phyloP scores from a whole-genome alignment of 257 asterid species.

The Solanum neorickii region DNA sequence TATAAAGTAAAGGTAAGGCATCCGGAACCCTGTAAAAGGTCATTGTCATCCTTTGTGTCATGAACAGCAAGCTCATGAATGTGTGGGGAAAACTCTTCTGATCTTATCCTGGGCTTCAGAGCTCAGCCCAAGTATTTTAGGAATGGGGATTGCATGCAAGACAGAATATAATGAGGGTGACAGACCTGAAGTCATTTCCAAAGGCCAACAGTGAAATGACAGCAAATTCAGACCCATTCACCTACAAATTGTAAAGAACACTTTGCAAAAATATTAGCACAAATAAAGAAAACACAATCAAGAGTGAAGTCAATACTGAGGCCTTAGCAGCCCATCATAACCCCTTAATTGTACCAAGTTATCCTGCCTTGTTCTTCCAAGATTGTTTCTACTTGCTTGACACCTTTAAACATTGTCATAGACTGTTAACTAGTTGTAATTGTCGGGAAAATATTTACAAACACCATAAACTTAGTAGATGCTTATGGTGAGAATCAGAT shows the following conservation, averaged over 20 bases:
- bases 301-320: neutral
- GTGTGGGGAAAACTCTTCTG: neutral
- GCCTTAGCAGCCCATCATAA: neutral
- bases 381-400: neutral
- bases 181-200: constrained; percentile 71
- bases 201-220: constrained; percentile 60
- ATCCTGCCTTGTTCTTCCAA: neutral
- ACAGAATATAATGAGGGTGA: constrained; percentile 6
- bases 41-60: constrained; percentile 7
- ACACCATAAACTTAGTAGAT: neutral
- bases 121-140: neutral
- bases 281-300: neutral
- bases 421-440: neutral
- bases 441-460: neutral
- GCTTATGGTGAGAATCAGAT: neutral
- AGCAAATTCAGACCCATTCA: constrained; percentile 71
- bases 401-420: neutral
- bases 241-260: constrained; percentile 27
- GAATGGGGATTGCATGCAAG: neutral
- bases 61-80: neutral
- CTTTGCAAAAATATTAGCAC: neutral
- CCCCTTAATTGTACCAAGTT: neutral
- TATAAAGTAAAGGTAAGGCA: constrained; percentile 63
- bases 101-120: neutral
- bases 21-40: constrained; percentile 39